Evolutionary conservation across 257 asterid genomes (phyloP).

Genomic region (Jasminum sambac): DNA sequence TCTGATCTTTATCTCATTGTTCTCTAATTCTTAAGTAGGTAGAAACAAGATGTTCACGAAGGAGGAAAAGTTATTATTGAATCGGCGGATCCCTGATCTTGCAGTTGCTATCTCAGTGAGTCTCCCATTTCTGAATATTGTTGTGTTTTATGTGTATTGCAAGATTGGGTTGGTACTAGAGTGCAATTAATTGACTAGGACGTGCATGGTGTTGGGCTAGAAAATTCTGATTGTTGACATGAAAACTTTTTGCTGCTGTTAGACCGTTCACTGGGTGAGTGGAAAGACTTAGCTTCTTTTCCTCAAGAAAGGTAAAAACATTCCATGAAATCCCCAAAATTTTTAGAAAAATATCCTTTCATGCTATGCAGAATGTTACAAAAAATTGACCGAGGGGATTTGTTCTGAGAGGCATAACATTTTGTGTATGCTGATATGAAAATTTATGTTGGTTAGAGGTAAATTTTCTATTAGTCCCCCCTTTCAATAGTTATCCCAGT

Average conservation of each 20-base stretch:
- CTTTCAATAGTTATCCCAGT: constrained; percentile 4
- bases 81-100: constrained; percentile 72
- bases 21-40: constrained; percentile 43
- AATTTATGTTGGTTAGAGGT: not conserved
- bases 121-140: constrained; percentile 7
- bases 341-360: constrained; percentile 4
- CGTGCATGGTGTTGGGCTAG: not conserved
- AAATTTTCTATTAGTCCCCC: not conserved
- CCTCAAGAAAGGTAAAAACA: not conserved
- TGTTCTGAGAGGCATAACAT: not conserved
- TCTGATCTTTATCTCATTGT: constrained; percentile 19
- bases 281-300: not conserved
- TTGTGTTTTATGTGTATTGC: constrained; percentile 6
- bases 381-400: not conserved
- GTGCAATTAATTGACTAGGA: constrained; percentile 4
- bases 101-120: constrained; percentile 81
- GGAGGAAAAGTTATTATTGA: constrained; percentile 68
- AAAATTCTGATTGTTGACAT: not conserved
- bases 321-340: not conserved
- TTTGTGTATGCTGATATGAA: not conserved
- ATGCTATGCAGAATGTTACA: not conserved
- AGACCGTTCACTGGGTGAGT: not conserved
- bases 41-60: constrained; percentile 62
- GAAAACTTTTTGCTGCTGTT: not conserved
- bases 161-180: not conserved